phyloP scores from a whole-genome alignment of 495 filamentous ascomycete species.

The Penicillium atrosanguineum region DNA sequence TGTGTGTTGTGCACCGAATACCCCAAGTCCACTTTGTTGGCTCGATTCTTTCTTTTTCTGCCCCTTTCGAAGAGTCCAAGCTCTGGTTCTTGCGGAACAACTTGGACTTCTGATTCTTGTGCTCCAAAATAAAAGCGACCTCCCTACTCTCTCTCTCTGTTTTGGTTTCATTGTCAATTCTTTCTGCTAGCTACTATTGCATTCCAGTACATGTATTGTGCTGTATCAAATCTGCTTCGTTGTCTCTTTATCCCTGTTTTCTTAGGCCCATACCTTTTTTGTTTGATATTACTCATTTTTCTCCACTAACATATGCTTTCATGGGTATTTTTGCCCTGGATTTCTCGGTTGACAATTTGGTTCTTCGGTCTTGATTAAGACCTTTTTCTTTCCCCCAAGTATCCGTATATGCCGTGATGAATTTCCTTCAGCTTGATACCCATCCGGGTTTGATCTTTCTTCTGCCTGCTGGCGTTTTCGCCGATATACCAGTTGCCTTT shows the following conservation, averaged over 20 bases:
- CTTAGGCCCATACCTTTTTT: conserved; percentile 20
- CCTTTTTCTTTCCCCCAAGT: conserved; percentile 15
- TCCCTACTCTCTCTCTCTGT: conserved; percentile 28
- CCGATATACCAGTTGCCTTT: conserved; percentile 35
- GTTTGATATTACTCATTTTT: conserved; percentile 21
- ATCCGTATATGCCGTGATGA: conserved; percentile 29
- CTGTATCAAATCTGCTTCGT: conserved; percentile 25
- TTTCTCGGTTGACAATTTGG: conserved; percentile 20
- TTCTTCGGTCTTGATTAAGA: conserved; percentile 6
- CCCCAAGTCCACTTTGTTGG: conserved; percentile 47
- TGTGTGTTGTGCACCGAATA: conserved; percentile 50
- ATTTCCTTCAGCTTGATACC: conserved; percentile 21
- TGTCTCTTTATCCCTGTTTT: conserved; percentile 5
- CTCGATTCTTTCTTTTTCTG: conserved; percentile 31
- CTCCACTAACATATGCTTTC: conserved; percentile 13
- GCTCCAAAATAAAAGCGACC: conserved; percentile 46
- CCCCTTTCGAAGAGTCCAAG: conserved; percentile 29
- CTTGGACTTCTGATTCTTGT: conserved; percentile 38
- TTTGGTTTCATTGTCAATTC: conserved; percentile 25
- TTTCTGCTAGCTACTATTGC: conserved; percentile 33
- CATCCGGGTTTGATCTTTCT: conserved; percentile 14
- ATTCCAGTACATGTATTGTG: conserved; percentile 35
- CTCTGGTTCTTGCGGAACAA: conserved; percentile 29
- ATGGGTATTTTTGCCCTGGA: conserved; percentile 14
- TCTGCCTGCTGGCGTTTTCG: conserved; percentile 28